Conservation (phyloP, 2,329 filamentous ascomycete species). For the Trichoderma asperellum region DNA sequence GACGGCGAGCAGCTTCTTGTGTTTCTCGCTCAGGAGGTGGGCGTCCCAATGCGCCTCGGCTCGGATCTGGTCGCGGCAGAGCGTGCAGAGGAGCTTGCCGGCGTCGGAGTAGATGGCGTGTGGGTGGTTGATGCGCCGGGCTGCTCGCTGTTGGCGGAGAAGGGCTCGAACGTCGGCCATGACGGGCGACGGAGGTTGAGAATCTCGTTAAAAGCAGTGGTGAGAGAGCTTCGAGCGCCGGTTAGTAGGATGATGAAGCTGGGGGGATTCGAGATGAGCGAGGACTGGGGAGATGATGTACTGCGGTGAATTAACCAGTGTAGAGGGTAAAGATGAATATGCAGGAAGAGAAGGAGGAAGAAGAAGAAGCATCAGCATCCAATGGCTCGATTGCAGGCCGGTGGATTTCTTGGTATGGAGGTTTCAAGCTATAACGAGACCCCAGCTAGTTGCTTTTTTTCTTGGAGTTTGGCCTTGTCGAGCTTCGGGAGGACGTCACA, state of each 20-base stretch:
- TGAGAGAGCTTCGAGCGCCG: background rate
- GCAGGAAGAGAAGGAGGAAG: background rate
- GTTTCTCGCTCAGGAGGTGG: conserved; percentile 57
- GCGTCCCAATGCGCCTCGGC: conserved; percentile 69
- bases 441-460: conserved; percentile 7
- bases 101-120: conserved; percentile 69
- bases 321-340: background rate
- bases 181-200: background rate
- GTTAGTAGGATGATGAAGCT: background rate
- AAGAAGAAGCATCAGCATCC: background rate
- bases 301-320: background rate
- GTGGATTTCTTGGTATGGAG: background rate
- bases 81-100: conserved; percentile 68
- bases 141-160: conserved; percentile 75
- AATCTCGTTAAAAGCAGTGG: background rate
- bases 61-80: conserved; percentile 68
- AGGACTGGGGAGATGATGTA: background rate
- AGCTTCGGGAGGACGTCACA: conserved; percentile 16
- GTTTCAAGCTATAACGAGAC: background rate
- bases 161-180: conserved; percentile 84
- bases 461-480: background rate
- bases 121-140: conserved; percentile 72
- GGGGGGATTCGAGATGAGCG: background rate
- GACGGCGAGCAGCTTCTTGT: conserved; percentile 37
- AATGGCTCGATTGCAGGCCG: conserved; percentile 3